Base-by-base conservation (phyloP, 2,329 filamentous ascomycete genomes). In the Botrytis byssoidea region DNA sequence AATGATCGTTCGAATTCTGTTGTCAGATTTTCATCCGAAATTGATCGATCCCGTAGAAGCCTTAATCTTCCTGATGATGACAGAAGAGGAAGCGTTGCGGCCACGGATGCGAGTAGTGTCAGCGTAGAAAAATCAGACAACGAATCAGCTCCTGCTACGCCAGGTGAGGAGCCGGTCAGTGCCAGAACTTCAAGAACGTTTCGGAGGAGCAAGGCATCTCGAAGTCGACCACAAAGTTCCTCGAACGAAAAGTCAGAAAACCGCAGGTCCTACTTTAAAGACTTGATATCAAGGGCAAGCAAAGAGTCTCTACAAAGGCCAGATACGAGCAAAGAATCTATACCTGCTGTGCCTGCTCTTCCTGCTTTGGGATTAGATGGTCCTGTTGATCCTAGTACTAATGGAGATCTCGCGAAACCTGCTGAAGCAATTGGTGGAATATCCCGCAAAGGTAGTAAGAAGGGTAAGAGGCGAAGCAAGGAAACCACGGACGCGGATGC, bases 221-320 rank as follows among this genome's bases (percentile, higher is more conserved):
- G 85, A 77, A 89, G 88, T 76, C 86, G 89, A 20, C 87, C 89
- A 7, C 83, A 82, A 29, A 91, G 89, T 77, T 88, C 90, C 77
- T 86, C 84, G 1, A 87, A 88, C 42, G 89, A 91, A 76, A 85
- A 84, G 1, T 87, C 88, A 40, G 89, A 91, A 76, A 85, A 84
- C 25, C 85, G 89, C 6, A 86, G 89, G 73, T 89, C 87, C 78
- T 57, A 69, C 35, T 88, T 91, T 80, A 86, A 85, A 25, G 85
- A 87, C 18, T 67, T 81, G 20, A 78, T 73, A 73, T 65, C 78
- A 68, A 79, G 78, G 75, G 72, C 76, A 32, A 81, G 80, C 59
- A 80, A 79, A 64, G 79, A 81, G 67, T 74, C 76, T 66, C 69
- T 81, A 35, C 66, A 69, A 4, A 79, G 76, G 67, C 59, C 70